These are phyloP conservation scores for Keithomyces neogunnii DNA, from an alignment of 2,329 filamentous ascomycete genomes.

Conservation along the genomic window DNA sequence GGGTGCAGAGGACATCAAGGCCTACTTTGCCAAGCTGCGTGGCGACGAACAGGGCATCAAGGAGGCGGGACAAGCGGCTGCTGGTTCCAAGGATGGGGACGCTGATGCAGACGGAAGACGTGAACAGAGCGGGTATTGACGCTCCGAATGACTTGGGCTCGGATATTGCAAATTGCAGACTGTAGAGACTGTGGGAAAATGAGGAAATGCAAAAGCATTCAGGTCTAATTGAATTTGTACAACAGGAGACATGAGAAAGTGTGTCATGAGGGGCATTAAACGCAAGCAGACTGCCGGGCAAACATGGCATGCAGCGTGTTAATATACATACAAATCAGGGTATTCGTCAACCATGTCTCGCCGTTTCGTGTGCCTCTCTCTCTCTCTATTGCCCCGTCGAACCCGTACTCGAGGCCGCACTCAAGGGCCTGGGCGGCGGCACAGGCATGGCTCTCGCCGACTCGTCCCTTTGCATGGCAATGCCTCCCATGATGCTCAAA, in stretches of 20 bases:
- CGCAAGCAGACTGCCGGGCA: background rate
- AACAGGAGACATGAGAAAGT: background rate
- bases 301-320: background rate
- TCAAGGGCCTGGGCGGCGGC: conserved; percentile 26
- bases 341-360: background rate
- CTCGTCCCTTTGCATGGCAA: conserved; percentile 31
- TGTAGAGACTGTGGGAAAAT: background rate
- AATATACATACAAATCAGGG: conserved; percentile 7
- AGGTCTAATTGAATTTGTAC: background rate
- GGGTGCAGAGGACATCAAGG: conserved; percentile 90
- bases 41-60: conserved; percentile 73
- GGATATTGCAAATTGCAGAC: background rate
- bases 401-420: conserved; percentile 34
- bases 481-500: conserved; percentile 24
- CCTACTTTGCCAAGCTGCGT: conserved; percentile 87
- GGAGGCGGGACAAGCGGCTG: conserved; percentile 48
- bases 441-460: conserved; percentile 17
- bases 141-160: background rate
- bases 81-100: conserved; percentile 24
- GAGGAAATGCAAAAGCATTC: too few relatives aligned
- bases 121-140: conserved; percentile 47
- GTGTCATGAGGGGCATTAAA: background rate
- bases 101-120: conserved; percentile 28
- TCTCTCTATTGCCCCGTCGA: conserved; percentile 27
- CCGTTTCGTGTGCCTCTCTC: background rate